Percentiles rank a stretch among this genome's conserved stretches.
Evolutionary conservation across 768 basidiomycete genomes (phyloP).

Genomic region (Ramaria sp.): DNA sequence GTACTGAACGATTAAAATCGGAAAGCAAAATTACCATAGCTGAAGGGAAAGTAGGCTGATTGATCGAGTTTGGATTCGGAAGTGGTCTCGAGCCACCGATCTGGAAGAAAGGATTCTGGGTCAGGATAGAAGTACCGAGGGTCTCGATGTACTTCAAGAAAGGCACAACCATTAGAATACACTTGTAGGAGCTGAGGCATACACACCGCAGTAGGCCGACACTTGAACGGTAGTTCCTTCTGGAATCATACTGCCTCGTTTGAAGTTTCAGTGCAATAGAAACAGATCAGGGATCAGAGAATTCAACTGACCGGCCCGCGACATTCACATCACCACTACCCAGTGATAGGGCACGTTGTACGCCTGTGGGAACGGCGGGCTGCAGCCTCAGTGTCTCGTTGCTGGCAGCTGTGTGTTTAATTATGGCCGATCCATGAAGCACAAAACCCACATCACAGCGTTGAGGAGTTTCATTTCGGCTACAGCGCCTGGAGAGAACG

Average conservation of each 20-base stretch:
- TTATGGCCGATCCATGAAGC: not conserved
- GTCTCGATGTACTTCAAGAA: constrained; percentile 29
- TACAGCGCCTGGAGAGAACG: constrained; percentile 14
- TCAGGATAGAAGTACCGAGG: constrained; percentile 34
- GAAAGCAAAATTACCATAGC: not conserved
- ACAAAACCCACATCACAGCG: constrained; percentile 22
- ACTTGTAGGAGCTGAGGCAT: no score
- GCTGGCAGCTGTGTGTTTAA: constrained; percentile 17
- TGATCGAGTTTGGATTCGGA: not conserved
- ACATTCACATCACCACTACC: constrained; percentile 27
- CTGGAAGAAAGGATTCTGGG: constrained; percentile 33
- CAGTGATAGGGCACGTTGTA: constrained; percentile 28
- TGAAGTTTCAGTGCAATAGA: not conserved
- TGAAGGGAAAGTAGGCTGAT: constrained; percentile 6
- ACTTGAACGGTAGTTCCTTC: not conserved
- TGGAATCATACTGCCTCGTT: not conserved
- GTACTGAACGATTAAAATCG: constrained; percentile 13
- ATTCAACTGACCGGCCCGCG: constrained; percentile 28
- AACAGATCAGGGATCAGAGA: not conserved
- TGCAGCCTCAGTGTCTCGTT: constrained; percentile 40
- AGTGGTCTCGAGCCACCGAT: constrained; percentile 23
- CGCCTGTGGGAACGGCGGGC: constrained; percentile 38
- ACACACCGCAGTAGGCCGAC: not conserved
- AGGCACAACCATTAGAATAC: not conserved
- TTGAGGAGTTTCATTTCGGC: constrained; percentile 24